phyloP scores from a whole-genome alignment of 331 rosid genomes.

The Rhamnella rubrinervis region DNA sequence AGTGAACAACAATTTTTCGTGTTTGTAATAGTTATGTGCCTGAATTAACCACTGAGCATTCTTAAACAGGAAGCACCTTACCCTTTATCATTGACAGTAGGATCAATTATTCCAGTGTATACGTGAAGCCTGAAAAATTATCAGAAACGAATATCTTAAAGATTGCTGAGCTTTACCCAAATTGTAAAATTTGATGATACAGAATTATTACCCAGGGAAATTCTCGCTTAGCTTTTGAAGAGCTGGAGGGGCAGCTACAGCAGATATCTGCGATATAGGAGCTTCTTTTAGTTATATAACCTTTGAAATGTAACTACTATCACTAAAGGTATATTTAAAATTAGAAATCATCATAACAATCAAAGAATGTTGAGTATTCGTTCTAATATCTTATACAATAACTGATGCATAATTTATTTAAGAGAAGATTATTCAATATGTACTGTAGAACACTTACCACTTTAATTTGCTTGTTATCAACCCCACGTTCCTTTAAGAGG shows the following conservation, averaged over 20 bases:
- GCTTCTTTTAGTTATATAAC: background rate
- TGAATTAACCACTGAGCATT: background rate
- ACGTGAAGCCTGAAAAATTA: conserved; percentile 79
- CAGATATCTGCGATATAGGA: conserved; percentile 63
- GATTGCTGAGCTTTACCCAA: conserved; percentile 8
- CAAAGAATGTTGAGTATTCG: too few species aligned
- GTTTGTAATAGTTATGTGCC: conserved; percentile 6
- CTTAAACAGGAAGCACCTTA: conserved; percentile 32
- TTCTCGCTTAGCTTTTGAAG: conserved; percentile 90
- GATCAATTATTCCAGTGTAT: conserved; percentile 85
- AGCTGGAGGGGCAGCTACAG: conserved; percentile 88
- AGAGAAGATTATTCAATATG: too few species aligned
- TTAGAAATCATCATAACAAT: too few species aligned
- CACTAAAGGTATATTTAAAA: too few species aligned
- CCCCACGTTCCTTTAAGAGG: conserved; percentile 76
- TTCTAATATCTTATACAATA: too few species aligned
- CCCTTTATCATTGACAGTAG: conserved; percentile 85
- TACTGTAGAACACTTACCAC: conserved; percentile 43
- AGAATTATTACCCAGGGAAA: conserved; percentile 74
- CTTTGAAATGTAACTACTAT: background rate
- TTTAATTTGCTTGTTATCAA: conserved; percentile 70
- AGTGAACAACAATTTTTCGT: conserved; percentile 1
- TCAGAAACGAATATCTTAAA: conserved; percentile 13
- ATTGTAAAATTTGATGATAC: conserved; percentile 2
- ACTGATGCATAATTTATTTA: too few species aligned